Evolutionary conservation across 768 basidiomycete species (phyloP).

Genomic region (Lactifluus volemus): DNA sequence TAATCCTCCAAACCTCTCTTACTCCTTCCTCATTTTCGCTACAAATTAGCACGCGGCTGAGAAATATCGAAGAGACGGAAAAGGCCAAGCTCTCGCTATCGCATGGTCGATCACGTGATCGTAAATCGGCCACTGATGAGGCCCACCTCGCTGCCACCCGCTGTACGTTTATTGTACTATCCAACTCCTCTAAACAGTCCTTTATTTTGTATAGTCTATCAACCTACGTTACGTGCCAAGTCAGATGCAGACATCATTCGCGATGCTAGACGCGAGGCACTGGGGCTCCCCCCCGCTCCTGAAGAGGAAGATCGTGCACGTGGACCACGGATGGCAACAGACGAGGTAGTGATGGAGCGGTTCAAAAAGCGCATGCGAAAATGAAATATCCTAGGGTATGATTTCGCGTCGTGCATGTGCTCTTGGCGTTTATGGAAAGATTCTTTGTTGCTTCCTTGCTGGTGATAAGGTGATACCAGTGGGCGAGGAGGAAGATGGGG

Average conservation of each 20-base stretch:
- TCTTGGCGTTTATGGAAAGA: neutral
- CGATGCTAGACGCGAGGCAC: constrained; percentile 81
- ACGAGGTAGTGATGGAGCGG: constrained; percentile 90
- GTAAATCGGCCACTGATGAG: constrained; percentile 52
- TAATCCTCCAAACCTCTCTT: neutral
- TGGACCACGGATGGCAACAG: constrained; percentile 76
- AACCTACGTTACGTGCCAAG: constrained; percentile 71
- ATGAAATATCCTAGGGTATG: constrained; percentile 25
- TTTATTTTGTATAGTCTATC: constrained; percentile 54
- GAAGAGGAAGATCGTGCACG: constrained; percentile 31
- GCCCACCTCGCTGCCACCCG: constrained; percentile 80
- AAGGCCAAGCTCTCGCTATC: constrained; percentile 85
- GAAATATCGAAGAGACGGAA: constrained; percentile 97
- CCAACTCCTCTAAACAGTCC: neutral
- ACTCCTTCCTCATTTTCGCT: neutral
- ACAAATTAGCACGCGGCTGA: constrained; percentile 62
- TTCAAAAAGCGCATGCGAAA: constrained; percentile 96
- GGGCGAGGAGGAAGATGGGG: too few relatives aligned
- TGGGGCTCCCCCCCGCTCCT: constrained; percentile 59
- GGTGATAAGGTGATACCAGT: too few relatives aligned
- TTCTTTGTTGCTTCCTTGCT: too few relatives aligned
- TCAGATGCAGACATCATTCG: constrained; percentile 84
- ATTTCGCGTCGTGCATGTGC: neutral
- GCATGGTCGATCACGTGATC: constrained; percentile 55
- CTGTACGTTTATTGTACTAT: constrained; percentile 43